phyloP scores from a whole-genome alignment of 805 yeast genomes.

The Millerozyma miso region DNA sequence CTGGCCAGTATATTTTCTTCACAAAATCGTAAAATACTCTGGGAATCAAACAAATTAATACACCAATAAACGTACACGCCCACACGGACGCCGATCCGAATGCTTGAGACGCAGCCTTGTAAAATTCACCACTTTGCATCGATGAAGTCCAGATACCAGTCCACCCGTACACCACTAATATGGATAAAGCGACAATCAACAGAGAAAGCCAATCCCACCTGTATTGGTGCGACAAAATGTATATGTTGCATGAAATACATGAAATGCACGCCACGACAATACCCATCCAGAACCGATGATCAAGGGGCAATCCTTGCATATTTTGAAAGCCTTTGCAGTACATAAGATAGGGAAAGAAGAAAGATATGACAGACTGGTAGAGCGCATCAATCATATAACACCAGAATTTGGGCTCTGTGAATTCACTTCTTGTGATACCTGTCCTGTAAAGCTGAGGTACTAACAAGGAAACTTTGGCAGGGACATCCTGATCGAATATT shows the following conservation, averaged over 20 bases:
- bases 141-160: constrained; percentile 74
- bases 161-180: constrained; percentile 65
- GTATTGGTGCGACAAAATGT: constrained; percentile 62
- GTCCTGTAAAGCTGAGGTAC: constrained; percentile 72
- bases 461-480: constrained; percentile 59
- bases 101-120: constrained; percentile 59
- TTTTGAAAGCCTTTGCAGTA: constrained; percentile 26
- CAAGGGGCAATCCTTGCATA: constrained; percentile 53
- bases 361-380: constrained; percentile 69
- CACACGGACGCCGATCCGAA: constrained; percentile 62
- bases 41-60: constrained; percentile 61
- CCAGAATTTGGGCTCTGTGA: constrained; percentile 64
- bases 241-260: constrained; percentile 61
- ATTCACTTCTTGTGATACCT: constrained; percentile 70
- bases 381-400: constrained; percentile 75
- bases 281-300: constrained; percentile 74
- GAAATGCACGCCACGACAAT: constrained; percentile 62
- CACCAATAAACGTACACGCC: constrained; percentile 66
- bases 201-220: constrained; percentile 79
- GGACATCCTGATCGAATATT: constrained; percentile 77
- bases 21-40: constrained; percentile 58
- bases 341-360: constrained; percentile 66
- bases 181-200: constrained; percentile 53
- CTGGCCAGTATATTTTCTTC: constrained; percentile 52
- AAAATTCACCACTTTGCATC: constrained; percentile 50